These are phyloP conservation scores for Immersiporthe knoxdaviesiana DNA, from an alignment of 2,329 filamentous ascomycete genomes.

Conservation along the genomic window DNA sequence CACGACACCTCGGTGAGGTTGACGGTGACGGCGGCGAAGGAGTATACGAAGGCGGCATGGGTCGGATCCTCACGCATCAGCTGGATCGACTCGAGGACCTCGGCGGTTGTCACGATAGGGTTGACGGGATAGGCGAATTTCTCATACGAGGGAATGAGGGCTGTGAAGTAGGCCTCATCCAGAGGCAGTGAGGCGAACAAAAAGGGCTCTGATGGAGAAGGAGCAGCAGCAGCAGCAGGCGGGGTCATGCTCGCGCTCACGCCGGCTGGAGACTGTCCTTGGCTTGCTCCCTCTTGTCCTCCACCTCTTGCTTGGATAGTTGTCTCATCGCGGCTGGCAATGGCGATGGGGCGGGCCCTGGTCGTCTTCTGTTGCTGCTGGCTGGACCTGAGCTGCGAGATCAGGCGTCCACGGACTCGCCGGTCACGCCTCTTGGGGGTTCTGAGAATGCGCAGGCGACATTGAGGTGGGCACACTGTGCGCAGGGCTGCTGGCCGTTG, in stretches of 20 bases:
- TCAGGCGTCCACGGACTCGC: neutral
- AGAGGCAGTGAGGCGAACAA: constrained; percentile 10
- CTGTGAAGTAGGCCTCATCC: constrained; percentile 41
- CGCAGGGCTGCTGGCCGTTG: constrained; percentile 47
- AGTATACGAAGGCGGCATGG: constrained; percentile 46
- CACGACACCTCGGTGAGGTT: constrained; percentile 40
- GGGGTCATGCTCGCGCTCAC: neutral
- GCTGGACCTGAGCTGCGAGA: neutral
- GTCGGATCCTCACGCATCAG: constrained; percentile 44
- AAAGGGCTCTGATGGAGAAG: neutral
- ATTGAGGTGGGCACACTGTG: constrained; percentile 47
- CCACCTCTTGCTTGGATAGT: neutral
- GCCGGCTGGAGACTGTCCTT: neutral
- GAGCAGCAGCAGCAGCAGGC: neutral
- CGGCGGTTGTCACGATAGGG: constrained; percentile 47
- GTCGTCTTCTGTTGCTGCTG: neutral
- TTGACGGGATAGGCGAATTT: constrained; percentile 50
- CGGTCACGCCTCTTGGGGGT: constrained; percentile 36
- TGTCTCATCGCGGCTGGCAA: neutral
- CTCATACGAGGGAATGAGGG: constrained; percentile 49
- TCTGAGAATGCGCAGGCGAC: constrained; percentile 49
- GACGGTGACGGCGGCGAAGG: constrained; percentile 49
- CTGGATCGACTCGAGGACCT: constrained; percentile 40
- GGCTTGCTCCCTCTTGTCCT: no score
- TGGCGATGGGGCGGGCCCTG: neutral